Evolutionary conservation across 2,329 filamentous ascomycete genomes (phyloP).

Genomic region (Dothideomycetes sp.): DNA sequence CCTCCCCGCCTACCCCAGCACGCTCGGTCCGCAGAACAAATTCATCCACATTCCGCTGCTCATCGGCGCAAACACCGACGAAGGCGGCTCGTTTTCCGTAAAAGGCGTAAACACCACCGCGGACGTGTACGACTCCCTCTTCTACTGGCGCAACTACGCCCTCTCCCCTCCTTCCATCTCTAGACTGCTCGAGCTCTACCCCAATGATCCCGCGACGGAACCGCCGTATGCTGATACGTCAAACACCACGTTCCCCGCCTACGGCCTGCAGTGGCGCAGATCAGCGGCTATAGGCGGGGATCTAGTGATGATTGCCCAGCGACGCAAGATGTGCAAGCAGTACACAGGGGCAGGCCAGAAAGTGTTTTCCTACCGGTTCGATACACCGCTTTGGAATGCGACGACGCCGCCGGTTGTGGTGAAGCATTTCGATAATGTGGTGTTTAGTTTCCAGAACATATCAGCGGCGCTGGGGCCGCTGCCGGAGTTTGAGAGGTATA

Average conservation of each 20-base stretch:
- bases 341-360: constrained; percentile 22
- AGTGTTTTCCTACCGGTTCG: constrained; percentile 41
- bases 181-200: constrained; percentile 36
- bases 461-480: constrained; percentile 35
- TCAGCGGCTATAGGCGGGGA: constrained; percentile 36
- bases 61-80: constrained; percentile 40
- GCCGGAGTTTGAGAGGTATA: constrained; percentile 27
- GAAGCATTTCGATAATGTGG: constrained; percentile 39
- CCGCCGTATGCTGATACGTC: constrained; percentile 27
- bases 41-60: constrained; percentile 36
- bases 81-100: constrained; percentile 34
- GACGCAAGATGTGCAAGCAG: constrained; percentile 34
- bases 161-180: constrained; percentile 34
- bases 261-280: constrained; percentile 35
- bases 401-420: constrained; percentile 29
- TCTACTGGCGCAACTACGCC: constrained; percentile 35
- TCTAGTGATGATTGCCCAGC: constrained; percentile 37
- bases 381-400: constrained; percentile 34
- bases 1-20: constrained; percentile 37
- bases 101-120: constrained; percentile 28
- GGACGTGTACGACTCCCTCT: constrained; percentile 31
- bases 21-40: constrained; percentile 30
- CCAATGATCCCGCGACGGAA: constrained; percentile 36
- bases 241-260: constrained; percentile 17
- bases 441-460: constrained; percentile 42